Percentiles rank a stretch among this genome's conserved stretches.
Evolutionary conservation across 495 filamentous ascomycete species (phyloP).

Genomic region (Hypoxylon crocopeplum): DNA sequence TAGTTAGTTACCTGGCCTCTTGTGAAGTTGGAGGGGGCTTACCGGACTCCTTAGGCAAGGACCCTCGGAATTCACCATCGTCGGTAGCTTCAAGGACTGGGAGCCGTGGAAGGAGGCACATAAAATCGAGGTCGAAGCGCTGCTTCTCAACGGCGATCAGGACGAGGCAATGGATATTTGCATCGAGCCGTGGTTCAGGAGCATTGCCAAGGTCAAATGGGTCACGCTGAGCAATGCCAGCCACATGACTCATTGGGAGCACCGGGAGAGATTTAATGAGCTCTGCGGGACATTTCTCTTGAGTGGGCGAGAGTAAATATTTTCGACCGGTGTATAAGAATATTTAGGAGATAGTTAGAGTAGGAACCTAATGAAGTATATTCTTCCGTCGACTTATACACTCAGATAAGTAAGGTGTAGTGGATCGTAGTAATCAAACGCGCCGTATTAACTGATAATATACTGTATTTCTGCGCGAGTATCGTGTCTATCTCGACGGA

Average conservation of each 20-base stretch:
- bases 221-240: slow-evolving; percentile 51
- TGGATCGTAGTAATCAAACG: too few species aligned
- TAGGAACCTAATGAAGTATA: too few species aligned
- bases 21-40: not conserved
- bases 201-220: slow-evolving; percentile 55
- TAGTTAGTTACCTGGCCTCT: not conserved
- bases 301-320: too few species aligned
- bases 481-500: too few species aligned
- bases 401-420: too few species aligned
- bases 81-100: slow-evolving; percentile 52
- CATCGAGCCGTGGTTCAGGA: slow-evolving; percentile 51
- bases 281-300: too few species aligned
- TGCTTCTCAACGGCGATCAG: slow-evolving; percentile 58
- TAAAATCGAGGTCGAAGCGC: slow-evolving; percentile 50
- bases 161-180: slow-evolving; percentile 54
- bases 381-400: too few species aligned
- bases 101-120: slow-evolving; percentile 41
- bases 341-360: too few species aligned
- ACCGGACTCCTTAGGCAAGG: slow-evolving; percentile 44
- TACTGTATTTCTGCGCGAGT: too few species aligned
- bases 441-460: too few species aligned
- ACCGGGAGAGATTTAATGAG: slow-evolving; percentile 48
- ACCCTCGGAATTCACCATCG: slow-evolving; percentile 53
- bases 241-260: slow-evolving; percentile 56
- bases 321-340: too few species aligned